A percentile compares a stretch with the other conserved stretches of the same genome.
Evolutionary conservation across 257 asterid species (phyloP).

Genomic region (Solanum chiquidenum): DNA sequence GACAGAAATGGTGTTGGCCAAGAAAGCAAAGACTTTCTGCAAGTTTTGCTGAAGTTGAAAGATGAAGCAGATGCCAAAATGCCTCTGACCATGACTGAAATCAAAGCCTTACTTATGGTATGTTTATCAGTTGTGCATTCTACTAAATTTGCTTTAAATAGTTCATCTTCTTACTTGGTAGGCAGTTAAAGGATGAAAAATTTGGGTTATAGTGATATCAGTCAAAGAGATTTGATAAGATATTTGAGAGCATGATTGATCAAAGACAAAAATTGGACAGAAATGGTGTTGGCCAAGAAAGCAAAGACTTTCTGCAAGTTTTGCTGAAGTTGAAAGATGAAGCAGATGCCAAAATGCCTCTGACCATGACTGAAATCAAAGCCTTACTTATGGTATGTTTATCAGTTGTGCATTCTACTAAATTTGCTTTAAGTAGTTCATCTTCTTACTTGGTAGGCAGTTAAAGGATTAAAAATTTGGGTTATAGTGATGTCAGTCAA

Average conservation of each 20-base stretch:
- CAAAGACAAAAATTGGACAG: neutral
- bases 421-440: neutral
- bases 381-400: slow-evolving; percentile 56
- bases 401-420: neutral
- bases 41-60: slow-evolving; percentile 36
- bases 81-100: slow-evolving; percentile 42
- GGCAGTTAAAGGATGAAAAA: no score
- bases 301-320: slow-evolving; percentile 56
- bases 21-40: slow-evolving; percentile 47
- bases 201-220: no score
- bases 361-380: slow-evolving; percentile 51
- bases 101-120: slow-evolving; percentile 81
- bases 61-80: slow-evolving; percentile 43
- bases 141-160: neutral
- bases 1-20: neutral
- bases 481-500: neutral
- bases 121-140: neutral
- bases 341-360: slow-evolving; percentile 33
- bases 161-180: no score
- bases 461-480: neutral
- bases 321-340: slow-evolving; percentile 38
- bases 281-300: neutral
- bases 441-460: neutral
- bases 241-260: neutral
- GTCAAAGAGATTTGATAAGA: neutral